phyloP scores from a whole-genome alignment of 83 land plant genomes.

The Diphasiastrum complanatum region DNA sequence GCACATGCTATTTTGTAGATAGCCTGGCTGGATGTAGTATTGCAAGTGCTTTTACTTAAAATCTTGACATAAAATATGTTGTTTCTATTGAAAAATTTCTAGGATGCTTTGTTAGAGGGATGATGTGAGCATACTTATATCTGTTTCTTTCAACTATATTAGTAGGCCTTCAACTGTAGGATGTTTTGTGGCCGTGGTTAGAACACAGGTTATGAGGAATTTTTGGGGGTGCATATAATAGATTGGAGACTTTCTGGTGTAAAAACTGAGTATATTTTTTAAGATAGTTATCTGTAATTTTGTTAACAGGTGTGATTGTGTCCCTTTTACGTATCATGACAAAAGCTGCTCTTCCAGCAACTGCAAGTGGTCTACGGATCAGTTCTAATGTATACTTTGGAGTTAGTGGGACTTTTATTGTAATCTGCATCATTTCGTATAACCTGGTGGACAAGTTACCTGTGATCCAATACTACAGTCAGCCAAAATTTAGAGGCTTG shows the following conservation, averaged over 20 bases:
- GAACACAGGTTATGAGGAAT: no score
- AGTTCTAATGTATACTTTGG: conserved; percentile 80
- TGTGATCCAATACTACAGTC: conserved; percentile 57
- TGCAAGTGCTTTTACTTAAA: no score
- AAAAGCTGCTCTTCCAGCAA: conserved; percentile 68
- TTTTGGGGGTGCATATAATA: background rate
- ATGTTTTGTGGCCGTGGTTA: no score
- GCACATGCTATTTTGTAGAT: no score
- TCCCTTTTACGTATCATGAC: conserved; percentile 65
- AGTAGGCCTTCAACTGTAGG: no score
- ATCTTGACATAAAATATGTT: no score
- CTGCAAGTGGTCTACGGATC: conserved; percentile 47
- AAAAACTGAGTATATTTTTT: background rate
- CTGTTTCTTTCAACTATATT: no score
- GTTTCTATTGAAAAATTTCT: no score
- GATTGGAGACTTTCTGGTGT: background rate
- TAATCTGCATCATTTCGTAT: conserved; percentile 59
- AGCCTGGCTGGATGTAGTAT: no score
- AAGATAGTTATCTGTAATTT: background rate
- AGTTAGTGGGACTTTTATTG: conserved; percentile 54
- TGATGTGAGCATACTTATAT: no score
- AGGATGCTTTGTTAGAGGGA: no score
- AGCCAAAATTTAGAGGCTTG: conserved; percentile 39
- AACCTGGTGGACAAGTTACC: conserved; percentile 71
- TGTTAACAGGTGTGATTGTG: conserved; percentile 72